phyloP scores from a whole-genome alignment of 495 filamentous ascomycete species.

The Bombardia bombarda region DNA sequence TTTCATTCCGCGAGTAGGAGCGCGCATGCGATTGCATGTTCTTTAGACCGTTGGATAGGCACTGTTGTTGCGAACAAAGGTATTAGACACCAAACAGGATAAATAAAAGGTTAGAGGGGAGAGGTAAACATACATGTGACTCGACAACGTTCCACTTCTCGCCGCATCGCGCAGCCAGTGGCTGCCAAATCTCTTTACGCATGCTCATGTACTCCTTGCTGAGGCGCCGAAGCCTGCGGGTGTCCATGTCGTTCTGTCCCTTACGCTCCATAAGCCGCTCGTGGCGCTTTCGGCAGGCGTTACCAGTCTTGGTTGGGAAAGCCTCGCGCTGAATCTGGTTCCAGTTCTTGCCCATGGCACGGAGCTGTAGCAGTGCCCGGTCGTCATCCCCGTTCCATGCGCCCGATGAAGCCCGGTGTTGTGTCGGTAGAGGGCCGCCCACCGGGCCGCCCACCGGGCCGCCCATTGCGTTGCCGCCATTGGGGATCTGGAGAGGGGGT shows the following conservation, averaged over 20 bases:
- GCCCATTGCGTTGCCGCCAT: conserved; percentile 18
- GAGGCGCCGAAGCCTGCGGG: conserved; percentile 54
- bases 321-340: conserved; percentile 57
- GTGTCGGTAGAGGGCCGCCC: conserved; percentile 22
- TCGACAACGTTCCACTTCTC: conserved; percentile 68
- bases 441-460: conserved; percentile 26
- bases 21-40: conserved; percentile 48
- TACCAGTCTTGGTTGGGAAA: conserved; percentile 66
- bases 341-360: conserved; percentile 63
- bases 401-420: conserved; percentile 43
- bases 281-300: conserved; percentile 72
- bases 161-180: conserved; percentile 51
- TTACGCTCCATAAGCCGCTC: conserved; percentile 64
- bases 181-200: conserved; percentile 64
- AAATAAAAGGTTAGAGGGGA: not conserved
- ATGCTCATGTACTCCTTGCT: conserved; percentile 60
- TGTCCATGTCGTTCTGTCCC: conserved; percentile 60
- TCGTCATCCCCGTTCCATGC: conserved; percentile 62
- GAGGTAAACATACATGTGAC: conserved; percentile 48
- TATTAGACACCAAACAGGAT: no score
- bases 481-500: conserved; percentile 26
- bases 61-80: no score
- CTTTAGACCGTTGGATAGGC: conserved; percentile 51
- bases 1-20: conserved; percentile 42
- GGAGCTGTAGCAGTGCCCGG: conserved; percentile 50